Base-by-base conservation (phyloP, 495 filamentous ascomycete species). In the Lepidopterella palustris region DNA sequence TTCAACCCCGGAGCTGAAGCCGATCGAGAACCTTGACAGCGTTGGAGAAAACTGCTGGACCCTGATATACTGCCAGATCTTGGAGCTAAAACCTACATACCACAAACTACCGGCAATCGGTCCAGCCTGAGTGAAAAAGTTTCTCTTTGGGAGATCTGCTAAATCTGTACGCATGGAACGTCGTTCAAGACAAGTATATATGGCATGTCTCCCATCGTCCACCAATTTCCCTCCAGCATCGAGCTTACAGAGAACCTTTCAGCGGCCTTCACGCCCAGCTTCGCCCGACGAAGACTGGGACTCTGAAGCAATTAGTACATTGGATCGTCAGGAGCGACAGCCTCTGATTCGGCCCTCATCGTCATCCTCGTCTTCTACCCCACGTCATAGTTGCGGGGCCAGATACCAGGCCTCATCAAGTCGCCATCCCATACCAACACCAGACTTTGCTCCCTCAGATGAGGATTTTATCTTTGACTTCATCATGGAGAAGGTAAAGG, bases 401-500 rank as follows among this genome's bases (percentile, higher is more conserved):
- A 4, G 54, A 26, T 59, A 35, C 26, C 18, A 49, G 13, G 26
- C 42, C 4, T 32, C 47, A 21, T 35, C 32, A 53, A 59, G 4
- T 35, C 49, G 42, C 23, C 32, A 45, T 24, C 25, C n/a, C 23
- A 18, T n/a, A 13, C 47, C 45, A 21, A 27, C 18, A 27, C 18
- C 47, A 27, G 21, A 13, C 21, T 53, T 35, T 32, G 10, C 42
- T n/a, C n/a, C 42, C 56, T 18, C 42, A 28, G 57, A 69, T n/a
- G 57, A 64, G 24, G 18, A 31, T n/a, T 61, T 45, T 26, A 23
- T 61, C 26, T 63, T 59, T 55, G 21, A 53, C 25, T 52, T 60
- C 59, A 64, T 60, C 55, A 76, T 74, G 73, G 73, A 74, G 64
- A 76, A 74, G 55, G 48, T 72, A 20, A 53, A 57, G 23, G 52